Conservation (phyloP, 345 rosid species). For the Rhodamnia argentea region DNA sequence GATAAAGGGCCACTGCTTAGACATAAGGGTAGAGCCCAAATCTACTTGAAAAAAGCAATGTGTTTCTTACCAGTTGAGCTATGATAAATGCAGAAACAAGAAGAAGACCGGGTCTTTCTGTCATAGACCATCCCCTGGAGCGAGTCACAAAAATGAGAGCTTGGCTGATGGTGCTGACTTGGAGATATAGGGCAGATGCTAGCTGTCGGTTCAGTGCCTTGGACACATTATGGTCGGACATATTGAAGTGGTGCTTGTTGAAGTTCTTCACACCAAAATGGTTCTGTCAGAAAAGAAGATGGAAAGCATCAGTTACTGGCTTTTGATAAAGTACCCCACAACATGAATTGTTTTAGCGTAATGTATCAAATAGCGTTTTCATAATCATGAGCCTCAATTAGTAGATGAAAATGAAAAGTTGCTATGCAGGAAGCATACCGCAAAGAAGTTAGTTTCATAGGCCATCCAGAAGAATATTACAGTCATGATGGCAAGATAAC, state of each 20-base stretch:
- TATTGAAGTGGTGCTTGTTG: slow-evolving; percentile 1
- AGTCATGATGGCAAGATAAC: slow-evolving; percentile 65
- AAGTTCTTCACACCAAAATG: slow-evolving; percentile 32
- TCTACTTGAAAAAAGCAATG: background rate
- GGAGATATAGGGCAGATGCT: slow-evolving; percentile 61
- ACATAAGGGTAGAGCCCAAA: background rate
- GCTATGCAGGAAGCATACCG: slow-evolving; percentile 16
- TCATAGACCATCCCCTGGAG: slow-evolving; percentile 52
- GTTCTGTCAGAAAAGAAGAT: slow-evolving; percentile 15
- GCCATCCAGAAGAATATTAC: slow-evolving; percentile 57
- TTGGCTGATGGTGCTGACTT: slow-evolving; percentile 79
- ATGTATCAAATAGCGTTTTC: background rate
- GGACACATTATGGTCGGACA: background rate
- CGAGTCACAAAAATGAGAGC: slow-evolving; percentile 80
- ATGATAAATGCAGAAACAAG: slow-evolving; percentile 61
- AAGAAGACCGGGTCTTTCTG: slow-evolving; percentile 53
- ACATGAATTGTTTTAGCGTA: background rate
- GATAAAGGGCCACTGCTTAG: background rate
- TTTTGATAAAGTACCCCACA: background rate
- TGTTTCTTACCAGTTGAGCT: slow-evolving; percentile 41
- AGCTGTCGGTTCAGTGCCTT: slow-evolving; percentile 20
- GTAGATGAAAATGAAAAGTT: background rate
- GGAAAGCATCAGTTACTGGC: background rate
- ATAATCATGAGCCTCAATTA: background rate
- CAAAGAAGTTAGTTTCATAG: slow-evolving; percentile 58